Evolutionary conservation across 2,329 filamentous ascomycete species (phyloP).

Genomic region (Cladophialophora bantiana): DNA sequence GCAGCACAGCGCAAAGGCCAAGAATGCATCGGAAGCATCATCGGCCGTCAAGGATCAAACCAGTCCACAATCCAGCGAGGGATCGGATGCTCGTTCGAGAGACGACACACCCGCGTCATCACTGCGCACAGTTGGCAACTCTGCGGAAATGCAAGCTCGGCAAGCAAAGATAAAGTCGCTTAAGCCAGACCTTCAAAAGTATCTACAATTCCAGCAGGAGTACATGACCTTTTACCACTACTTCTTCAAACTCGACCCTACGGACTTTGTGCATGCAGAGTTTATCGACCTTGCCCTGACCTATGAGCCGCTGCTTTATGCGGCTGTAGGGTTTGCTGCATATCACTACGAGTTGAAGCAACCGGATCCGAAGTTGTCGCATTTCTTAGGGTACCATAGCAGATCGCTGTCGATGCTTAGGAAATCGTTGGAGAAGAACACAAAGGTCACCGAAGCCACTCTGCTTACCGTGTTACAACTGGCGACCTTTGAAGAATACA

Average conservation of each 20-base stretch:
- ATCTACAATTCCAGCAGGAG: conserved; percentile 78
- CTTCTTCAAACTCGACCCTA: conserved; percentile 72
- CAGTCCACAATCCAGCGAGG: conserved; percentile 60
- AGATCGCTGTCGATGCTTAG: conserved; percentile 81
- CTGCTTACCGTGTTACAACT: conserved; percentile 89
- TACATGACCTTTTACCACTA: conserved; percentile 85
- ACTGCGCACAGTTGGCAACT: conserved; percentile 32
- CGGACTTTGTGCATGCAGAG: conserved; percentile 74
- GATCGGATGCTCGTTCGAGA: conserved; percentile 48
- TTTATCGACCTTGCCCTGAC: conserved; percentile 75
- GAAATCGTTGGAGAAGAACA: conserved; percentile 71
- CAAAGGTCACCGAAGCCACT: conserved; percentile 74
- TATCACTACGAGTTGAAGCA: conserved; percentile 80
- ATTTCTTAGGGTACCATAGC: conserved; percentile 90
- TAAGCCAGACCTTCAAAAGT: conserved; percentile 74
- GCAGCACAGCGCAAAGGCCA: conserved; percentile 42
- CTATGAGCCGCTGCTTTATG: conserved; percentile 84
- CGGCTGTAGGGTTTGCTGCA: conserved; percentile 84
- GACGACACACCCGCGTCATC: conserved; percentile 43
- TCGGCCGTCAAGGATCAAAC: conserved; percentile 45
- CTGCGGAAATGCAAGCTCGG: conserved; percentile 36
- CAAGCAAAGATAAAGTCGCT: conserved; percentile 53
- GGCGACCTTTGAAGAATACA: conserved; percentile 92
- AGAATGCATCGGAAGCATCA: conserved; percentile 37
- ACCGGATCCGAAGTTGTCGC: conserved; percentile 74